Evolutionary conservation across 2,329 filamentous ascomycete genomes (phyloP).

Genomic region (Allantophomopsis cytisporea): DNA sequence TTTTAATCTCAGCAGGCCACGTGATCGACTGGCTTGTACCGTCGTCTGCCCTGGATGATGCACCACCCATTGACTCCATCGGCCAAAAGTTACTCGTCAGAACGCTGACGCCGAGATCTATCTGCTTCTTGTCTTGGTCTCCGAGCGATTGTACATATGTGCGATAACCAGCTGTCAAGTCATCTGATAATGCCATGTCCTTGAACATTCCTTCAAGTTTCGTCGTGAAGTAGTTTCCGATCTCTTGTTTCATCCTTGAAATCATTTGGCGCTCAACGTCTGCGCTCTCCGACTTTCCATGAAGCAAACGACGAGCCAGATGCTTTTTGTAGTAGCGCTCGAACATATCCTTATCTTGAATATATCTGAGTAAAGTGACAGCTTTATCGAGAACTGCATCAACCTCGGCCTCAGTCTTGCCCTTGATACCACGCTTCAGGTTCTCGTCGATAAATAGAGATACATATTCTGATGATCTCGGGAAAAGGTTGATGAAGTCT

Average conservation of each 20-base stretch:
- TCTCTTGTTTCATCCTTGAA: slow-evolving; percentile 89
- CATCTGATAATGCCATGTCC: slow-evolving; percentile 80
- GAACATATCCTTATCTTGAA: slow-evolving; percentile 87
- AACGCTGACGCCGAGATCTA: slow-evolving; percentile 74
- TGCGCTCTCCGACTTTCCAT: slow-evolving; percentile 79
- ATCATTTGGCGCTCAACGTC: slow-evolving; percentile 96
- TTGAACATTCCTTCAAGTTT: slow-evolving; percentile 98
- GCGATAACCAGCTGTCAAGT: slow-evolving; percentile 67
- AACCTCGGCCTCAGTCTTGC: slow-evolving; percentile 80
- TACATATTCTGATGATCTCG: slow-evolving; percentile 76
- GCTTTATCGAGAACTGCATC: slow-evolving; percentile 79
- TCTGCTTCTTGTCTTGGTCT: slow-evolving; percentile 40
- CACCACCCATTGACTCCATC: slow-evolving; percentile 64
- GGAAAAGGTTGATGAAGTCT: slow-evolving; percentile 87
- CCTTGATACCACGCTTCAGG: slow-evolving; percentile 84
- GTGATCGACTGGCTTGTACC: slow-evolving; percentile 39
- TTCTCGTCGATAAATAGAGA: slow-evolving; percentile 96
- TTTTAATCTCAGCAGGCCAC: slow-evolving; percentile 62
- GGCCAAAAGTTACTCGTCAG: slow-evolving; percentile 95
- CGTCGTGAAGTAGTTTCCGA: slow-evolving; percentile 84
- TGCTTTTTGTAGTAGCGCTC: slow-evolving; percentile 98
- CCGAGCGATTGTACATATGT: slow-evolving; percentile 43
- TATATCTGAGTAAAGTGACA: slow-evolving; percentile 74
- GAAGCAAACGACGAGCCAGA: slow-evolving; percentile 72
- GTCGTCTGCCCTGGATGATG: slow-evolving; percentile 34